Percentiles rank a stretch among this genome's conserved stretches.
Evolutionary conservation across 495 filamentous ascomycete species (phyloP).

Genomic region (Neurospora cerealis): DNA sequence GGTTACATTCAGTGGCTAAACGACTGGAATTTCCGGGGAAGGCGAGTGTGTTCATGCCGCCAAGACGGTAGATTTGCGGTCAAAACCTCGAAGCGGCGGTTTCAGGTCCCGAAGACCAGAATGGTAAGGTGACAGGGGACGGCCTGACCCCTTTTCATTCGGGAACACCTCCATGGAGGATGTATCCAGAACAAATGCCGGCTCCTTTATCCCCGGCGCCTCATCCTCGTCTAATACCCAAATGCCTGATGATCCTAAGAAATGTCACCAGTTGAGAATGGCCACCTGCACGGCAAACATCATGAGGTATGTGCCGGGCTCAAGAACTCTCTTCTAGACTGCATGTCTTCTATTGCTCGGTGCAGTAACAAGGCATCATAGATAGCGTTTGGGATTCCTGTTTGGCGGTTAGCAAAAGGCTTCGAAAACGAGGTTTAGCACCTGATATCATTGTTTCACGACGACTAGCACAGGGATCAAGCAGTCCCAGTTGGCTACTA

Average conservation of each 20-base stretch:
- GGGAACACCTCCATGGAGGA: not conserved
- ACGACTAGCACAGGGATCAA: not conserved
- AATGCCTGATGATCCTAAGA: not conserved
- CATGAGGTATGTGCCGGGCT: not conserved
- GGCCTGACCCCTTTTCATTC: not conserved
- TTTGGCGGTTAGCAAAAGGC: not conserved
- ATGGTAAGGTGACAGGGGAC: not conserved
- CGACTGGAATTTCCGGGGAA: not conserved
- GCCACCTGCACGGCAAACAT: not conserved
- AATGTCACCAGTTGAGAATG: not conserved
- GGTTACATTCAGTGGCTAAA: slow-evolving; percentile 10
- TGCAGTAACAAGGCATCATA: not conserved
- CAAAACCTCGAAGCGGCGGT: not conserved
- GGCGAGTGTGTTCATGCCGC: slow-evolving; percentile 11
- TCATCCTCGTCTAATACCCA: not conserved
- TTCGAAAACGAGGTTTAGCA: not conserved
- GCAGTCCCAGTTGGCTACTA: not conserved
- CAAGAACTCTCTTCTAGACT: not conserved
- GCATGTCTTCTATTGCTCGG: not conserved
- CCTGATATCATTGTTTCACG: not conserved
- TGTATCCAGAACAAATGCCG: not conserved
- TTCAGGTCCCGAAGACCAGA: slow-evolving; percentile 1
- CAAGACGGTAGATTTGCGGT: slow-evolving; percentile 13
- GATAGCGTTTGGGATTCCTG: not conserved
- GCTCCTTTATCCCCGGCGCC: not conserved